Evolutionary conservation across 2,329 filamentous ascomycete species (phyloP), one percentile per base, ranked within the genome.

Genomic region (Fonsecaea pugnacius): DNA sequence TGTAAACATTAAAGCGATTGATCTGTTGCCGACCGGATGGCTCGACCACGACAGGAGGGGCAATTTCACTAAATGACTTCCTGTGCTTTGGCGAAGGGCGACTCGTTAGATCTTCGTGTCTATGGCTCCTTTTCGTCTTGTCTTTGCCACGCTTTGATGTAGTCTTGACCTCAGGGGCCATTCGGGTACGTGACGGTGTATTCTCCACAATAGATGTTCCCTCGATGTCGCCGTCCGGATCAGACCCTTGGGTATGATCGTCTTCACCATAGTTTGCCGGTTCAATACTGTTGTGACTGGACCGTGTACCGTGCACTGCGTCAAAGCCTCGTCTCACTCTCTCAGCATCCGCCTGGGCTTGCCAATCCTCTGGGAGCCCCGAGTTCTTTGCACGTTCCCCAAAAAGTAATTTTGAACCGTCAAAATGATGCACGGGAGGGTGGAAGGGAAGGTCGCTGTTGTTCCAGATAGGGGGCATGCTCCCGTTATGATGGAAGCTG

Each of bases 171-270:
- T 65, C 55, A 9, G 51, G 18, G 14, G 35, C 46, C 36, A 57
- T 35, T 43, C 62, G 61, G 27, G 61, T 51, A n/a, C 66, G 63
- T 50, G 66, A 68, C 4, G 66, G 66, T 7, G 66, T 68, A 48
- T 67, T 56, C 21, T 64, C 55, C 35, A 46, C 58, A 10, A 43
- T n/a, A 9, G 52, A 30, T 3, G 48, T 50, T 30, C 50, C 56
- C 18, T 58, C 64, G 16, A 53, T 35, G 48, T 64, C 66, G n/a
- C 50, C 62, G 33, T 68, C 66, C 35, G 35, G 64, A 18, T 66
- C 63, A 27, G 65, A 65, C 38, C 54, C 60, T 21, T 66, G 64
- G 27, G 62, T 56, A 9, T 56, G 51, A 3, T 33, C 50, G 8
- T 60, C 54, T 36, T 63, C 46, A 2, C 27, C 27, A 36, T 50